Evolutionary conservation across 345 rosid species (phyloP).

Genomic region (Abelmoschus esculentus): DNA sequence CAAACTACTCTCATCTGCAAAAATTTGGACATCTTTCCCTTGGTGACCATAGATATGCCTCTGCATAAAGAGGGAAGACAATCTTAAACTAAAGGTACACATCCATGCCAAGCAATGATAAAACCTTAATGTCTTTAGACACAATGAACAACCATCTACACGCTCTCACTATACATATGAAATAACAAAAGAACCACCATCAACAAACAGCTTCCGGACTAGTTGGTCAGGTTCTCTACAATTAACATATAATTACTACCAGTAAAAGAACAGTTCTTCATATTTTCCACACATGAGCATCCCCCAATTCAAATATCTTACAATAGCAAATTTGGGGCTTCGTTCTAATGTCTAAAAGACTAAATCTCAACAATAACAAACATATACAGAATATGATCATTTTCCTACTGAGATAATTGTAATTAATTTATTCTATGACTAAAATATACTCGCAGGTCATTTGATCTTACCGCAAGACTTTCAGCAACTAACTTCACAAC

Average conservation of each 20-base stretch:
- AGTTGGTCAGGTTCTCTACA: not conserved
- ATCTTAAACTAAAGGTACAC: not conserved
- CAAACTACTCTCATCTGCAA: slow-evolving; percentile 79
- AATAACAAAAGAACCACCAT: not conserved
- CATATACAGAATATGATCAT: not conserved
- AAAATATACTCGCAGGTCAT: not conserved
- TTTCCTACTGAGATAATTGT: not conserved
- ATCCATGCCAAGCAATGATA: not conserved
- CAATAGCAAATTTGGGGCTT: not conserved
- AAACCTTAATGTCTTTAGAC: not conserved
- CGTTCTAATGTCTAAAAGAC: not conserved
- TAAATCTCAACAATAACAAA: not conserved
- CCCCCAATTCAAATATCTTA: too few species aligned
- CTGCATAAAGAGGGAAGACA: slow-evolving; percentile 31
- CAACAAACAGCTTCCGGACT: not conserved
- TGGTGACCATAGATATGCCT: slow-evolving; percentile 78
- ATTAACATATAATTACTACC: not conserved
- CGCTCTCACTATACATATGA: not conserved
- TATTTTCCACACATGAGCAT: not conserved
- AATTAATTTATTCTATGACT: too few species aligned
- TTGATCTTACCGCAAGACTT: slow-evolving; percentile 75
- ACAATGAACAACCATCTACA: not conserved
- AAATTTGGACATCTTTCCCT: slow-evolving; percentile 66
- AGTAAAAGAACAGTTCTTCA: not conserved
- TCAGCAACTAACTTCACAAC: slow-evolving; percentile 84